Conservation (phyloP, 305 asterid species). For the Fraxinus velutina region DNA sequence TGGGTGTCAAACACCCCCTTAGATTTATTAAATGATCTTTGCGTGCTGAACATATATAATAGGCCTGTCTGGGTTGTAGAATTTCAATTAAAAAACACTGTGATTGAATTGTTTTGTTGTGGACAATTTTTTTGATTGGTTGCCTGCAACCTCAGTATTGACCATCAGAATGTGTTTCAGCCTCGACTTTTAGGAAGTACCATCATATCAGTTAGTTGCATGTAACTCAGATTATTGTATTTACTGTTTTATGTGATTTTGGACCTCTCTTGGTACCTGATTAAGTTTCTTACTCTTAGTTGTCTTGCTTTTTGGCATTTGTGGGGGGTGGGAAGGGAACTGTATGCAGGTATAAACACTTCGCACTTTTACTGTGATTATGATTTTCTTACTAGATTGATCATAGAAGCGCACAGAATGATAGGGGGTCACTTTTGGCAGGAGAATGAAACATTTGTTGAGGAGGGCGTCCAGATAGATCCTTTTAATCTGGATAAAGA, state of each 20-base stretch:
- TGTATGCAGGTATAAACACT: neutral
- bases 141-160: neutral
- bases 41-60: neutral
- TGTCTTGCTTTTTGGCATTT: neutral
- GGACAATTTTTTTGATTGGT: neutral
- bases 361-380: neutral
- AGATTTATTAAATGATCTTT: neutral
- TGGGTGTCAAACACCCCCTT: too few relatives aligned
- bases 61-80: neutral
- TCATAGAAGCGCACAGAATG: slow-evolving; percentile 14
- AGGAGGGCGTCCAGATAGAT: slow-evolving; percentile 69
- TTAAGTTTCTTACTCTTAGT: neutral
- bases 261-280: neutral
- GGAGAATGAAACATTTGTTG: slow-evolving; percentile 67
- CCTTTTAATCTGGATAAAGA: slow-evolving; percentile 86
- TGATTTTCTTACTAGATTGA: slow-evolving; percentile 1
- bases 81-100: neutral
- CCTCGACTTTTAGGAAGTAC: neutral
- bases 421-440: slow-evolving; percentile 39
- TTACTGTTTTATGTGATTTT: neutral
- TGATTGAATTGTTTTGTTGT: neutral
- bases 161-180: neutral
- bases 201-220: neutral
- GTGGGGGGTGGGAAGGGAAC: neutral
- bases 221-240: neutral